Conservation (phyloP, 108 stramenopile species). For the Pseudonitzschia multistriata region DNA sequence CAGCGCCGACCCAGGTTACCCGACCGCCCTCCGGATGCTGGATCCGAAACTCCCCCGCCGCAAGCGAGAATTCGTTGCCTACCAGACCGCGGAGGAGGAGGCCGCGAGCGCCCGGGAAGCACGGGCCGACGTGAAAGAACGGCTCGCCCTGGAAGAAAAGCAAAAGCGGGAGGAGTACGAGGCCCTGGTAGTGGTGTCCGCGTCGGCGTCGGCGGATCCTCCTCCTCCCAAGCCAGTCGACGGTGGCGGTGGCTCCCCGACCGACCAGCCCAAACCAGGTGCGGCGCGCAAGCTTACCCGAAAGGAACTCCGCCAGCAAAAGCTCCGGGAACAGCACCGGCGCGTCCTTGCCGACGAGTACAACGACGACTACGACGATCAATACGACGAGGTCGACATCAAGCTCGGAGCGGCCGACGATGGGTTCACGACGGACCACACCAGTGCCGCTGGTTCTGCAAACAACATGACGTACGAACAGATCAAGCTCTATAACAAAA, state of each 20-base stretch:
- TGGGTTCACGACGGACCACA: constrained; percentile 23
- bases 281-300: neutral
- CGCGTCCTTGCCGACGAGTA: constrained; percentile 54
- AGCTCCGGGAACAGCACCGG: neutral
- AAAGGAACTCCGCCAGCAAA: constrained; percentile 24
- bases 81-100: constrained; percentile 39
- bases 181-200: constrained; percentile 35
- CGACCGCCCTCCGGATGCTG: constrained; percentile 31
- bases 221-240: constrained; percentile 6
- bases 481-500: constrained; percentile 68
- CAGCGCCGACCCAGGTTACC: constrained; percentile 14
- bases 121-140: constrained; percentile 52
- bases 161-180: constrained; percentile 57
- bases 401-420: constrained; percentile 52
- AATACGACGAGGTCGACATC: constrained; percentile 74
- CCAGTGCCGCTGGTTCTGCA: constrained; percentile 5
- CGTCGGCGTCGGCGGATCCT: neutral
- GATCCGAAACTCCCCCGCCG: constrained; percentile 47
- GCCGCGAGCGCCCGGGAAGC: constrained; percentile 54
- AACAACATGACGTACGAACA: constrained; percentile 47
- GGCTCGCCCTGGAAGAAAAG: constrained; percentile 41
- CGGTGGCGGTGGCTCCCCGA: neutral
- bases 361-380: constrained; percentile 87
- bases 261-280: neutral
- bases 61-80: constrained; percentile 8